Evolutionary conservation across 2,329 filamentous ascomycete genomes (phyloP), one percentile per base, ranked within the genome.

Genomic region (Aureobasidium vineae): DNA sequence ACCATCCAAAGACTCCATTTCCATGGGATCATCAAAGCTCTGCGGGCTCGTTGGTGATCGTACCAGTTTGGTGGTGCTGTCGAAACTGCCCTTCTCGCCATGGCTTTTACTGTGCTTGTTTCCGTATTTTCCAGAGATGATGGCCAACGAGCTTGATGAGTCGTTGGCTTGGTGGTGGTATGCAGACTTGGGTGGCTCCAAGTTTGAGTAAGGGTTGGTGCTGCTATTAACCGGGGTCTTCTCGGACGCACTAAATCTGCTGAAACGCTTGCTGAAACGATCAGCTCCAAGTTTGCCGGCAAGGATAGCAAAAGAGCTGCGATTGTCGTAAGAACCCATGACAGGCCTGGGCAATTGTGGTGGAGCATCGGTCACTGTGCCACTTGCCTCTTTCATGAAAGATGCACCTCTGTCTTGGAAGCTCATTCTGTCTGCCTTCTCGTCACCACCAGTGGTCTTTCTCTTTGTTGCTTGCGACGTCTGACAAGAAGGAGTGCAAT

Each of bases 401-500:
- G 79, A 80, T n/a, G 59, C 79, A n/a, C 82, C 82, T 43, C 81
- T 76, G 70, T 84, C 82, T 7, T 77, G 79, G 69, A 83, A 83
- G 71, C 80, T 83, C 69, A 83, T 75, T 23, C 81, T 77, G 36
- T 73, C 71, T 67, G 79, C 76, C 71, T 77, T 78, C 71, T 86
- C 78, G 68, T 79, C 82, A n/a, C 72, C 49, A 53, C 72, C 71
- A n/a, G 70, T 52, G 79, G 83, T 82, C 60, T 80, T 78, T 65
- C 81, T 84, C 71, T 84, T 74, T 85, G 86, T 71, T 84, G 82
- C 67, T 83, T 83, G 70, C 84, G 82, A 73, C 84, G 85, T 73
- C 85, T 83, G 28, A 92, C 78, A 33, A 90, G 81, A 60, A 95
- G 80, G 23, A 97, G 82, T n/a, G 92, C 75, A 1, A 90, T 75